These are phyloP conservation scores for Pyrenopolyporus hunteri DNA, from an alignment of 495 filamentous ascomycete species.

Conservation along the genomic window DNA sequence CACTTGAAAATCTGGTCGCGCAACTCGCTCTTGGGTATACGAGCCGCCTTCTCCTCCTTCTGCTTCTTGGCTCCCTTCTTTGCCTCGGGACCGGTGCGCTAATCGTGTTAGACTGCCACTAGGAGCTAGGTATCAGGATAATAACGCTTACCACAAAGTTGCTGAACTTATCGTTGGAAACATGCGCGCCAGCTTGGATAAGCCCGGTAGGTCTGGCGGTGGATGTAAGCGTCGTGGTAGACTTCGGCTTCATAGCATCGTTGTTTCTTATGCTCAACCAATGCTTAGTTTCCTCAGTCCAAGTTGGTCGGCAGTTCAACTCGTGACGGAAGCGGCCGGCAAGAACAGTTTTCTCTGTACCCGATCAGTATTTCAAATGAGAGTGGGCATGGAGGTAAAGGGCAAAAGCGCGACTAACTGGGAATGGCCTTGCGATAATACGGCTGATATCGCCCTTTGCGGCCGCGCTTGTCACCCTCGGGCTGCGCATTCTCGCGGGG, in stretches of 20 bases:
- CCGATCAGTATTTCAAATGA: conserved; percentile 1
- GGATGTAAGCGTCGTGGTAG: conserved; percentile 56
- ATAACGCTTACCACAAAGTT: conserved; percentile 62
- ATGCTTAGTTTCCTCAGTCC: conserved; percentile 72
- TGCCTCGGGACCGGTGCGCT: conserved; percentile 45
- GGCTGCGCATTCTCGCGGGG: conserved; percentile 39
- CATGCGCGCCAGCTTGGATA: conserved; percentile 58
- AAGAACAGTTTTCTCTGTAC: conserved; percentile 78
- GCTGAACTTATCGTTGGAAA: conserved; percentile 53
- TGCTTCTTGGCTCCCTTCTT: conserved; percentile 58
- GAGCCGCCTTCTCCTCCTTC: conserved; percentile 80
- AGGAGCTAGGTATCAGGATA: not conserved
- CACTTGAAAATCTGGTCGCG: conserved; percentile 79
- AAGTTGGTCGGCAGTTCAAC: conserved; percentile 74
- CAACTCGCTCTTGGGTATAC: conserved; percentile 85
- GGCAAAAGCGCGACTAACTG: conserved; percentile 60
- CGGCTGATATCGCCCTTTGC: conserved; percentile 67
- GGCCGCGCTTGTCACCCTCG: conserved; percentile 48
- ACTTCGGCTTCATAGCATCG: conserved; percentile 69
- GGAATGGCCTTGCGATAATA: conserved; percentile 81
- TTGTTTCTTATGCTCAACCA: conserved; percentile 65
- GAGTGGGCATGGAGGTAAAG: not conserved
- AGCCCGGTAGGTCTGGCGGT: conserved; percentile 46
- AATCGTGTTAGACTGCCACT: conserved; percentile 39
- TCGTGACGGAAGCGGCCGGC: conserved; percentile 76